Evolutionary conservation across 192 early-diverging fungal species (phyloP), one percentile per base, ranked within the genome.

Genomic region (Backusella tuberculispora): DNA sequence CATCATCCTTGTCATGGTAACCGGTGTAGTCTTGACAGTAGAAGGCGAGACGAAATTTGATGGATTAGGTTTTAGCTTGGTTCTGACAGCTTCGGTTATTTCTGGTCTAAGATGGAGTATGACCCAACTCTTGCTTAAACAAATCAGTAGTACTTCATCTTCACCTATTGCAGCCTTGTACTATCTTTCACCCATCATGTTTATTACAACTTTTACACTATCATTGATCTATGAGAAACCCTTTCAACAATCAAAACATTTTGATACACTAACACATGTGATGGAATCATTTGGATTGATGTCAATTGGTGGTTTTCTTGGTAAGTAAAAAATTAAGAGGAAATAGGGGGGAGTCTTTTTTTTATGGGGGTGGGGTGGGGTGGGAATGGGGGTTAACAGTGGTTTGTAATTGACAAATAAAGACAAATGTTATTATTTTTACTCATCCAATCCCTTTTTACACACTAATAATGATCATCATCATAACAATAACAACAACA

Each of bases 21-120:
- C 88, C 21, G 95, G 95, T 19, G 92, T 96, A 6, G 64, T 90
- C 0, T 79, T 96, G 70, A 95, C 92, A 63, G 93, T 95, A 26
- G 84, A 84, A 24, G 90, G 91, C 13, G 85, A 93, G 66, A 91
- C 92, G 1, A 80, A 85, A 44, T 91, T 88, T 46, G 84, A 91
- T 78, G 67, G 80, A 71, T 66, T 76, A 3, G 90, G 90, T 5
- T 91, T 88, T 66, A 21, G 80, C 0, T 79, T 89, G 13, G 85
- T 90, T 34, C 77, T 94, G 41, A 79, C 81, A 1, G 94, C 95
- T 6, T 86, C 93, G 0, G 81, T 96, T 29, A 80, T 91, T 19
- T 89, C 90, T n/a, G 95, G 95, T 24, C 85, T 95, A 14, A 85
- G 95, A 21, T 95, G 94, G 95, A 87, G 89, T 7, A 78, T 95